Percentiles rank a stretch among this genome's conserved stretches.
These are phyloP conservation scores for Penicillium nordicum DNA, from an alignment of 2,329 filamentous ascomycete species.

Conservation along the genomic window DNA sequence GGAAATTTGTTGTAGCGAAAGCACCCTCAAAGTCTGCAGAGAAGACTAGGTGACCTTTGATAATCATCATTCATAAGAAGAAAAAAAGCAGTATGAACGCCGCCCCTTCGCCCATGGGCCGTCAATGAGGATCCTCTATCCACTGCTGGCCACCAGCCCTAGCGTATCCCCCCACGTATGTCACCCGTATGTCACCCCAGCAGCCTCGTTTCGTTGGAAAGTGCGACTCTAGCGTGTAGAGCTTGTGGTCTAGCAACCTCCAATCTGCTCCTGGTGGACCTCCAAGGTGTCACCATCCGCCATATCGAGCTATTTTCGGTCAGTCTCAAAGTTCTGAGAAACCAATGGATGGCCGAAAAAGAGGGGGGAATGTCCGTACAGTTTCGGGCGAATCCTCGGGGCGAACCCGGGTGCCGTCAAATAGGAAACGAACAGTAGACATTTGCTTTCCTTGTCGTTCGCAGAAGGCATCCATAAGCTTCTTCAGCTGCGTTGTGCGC, in stretches of 20 bases:
- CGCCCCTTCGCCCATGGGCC: slow-evolving; percentile 5
- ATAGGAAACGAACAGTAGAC: slow-evolving; percentile 84
- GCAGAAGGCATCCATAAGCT: slow-evolving; percentile 97
- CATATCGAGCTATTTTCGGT: slow-evolving; percentile 77
- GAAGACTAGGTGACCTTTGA: slow-evolving; percentile 9
- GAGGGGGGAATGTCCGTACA: slow-evolving; percentile 55
- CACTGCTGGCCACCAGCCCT: background rate
- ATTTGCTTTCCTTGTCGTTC: slow-evolving; percentile 88
- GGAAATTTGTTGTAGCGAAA: slow-evolving; percentile 4
- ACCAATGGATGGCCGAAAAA: background rate
- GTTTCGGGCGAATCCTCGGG: slow-evolving; percentile 85
- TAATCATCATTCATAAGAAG: slow-evolving; percentile 21
- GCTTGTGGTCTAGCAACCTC: slow-evolving; percentile 53
- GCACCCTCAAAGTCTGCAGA: slow-evolving; percentile 3
- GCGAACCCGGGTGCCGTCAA: slow-evolving; percentile 91
- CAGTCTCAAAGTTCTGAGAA: slow-evolving; percentile 16
- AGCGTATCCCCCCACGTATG: background rate
- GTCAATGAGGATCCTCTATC: background rate
- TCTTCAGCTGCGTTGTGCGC: slow-evolving; percentile 89
- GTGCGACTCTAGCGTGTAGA: background rate
- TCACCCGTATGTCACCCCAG: background rate
- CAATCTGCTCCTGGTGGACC: slow-evolving; percentile 97
- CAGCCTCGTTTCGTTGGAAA: background rate
- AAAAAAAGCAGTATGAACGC: slow-evolving; percentile 16
- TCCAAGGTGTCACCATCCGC: slow-evolving; percentile 91